phyloP scores from a whole-genome alignment of 768 basidiomycete genomes.

The Trametes sanguinea region DNA sequence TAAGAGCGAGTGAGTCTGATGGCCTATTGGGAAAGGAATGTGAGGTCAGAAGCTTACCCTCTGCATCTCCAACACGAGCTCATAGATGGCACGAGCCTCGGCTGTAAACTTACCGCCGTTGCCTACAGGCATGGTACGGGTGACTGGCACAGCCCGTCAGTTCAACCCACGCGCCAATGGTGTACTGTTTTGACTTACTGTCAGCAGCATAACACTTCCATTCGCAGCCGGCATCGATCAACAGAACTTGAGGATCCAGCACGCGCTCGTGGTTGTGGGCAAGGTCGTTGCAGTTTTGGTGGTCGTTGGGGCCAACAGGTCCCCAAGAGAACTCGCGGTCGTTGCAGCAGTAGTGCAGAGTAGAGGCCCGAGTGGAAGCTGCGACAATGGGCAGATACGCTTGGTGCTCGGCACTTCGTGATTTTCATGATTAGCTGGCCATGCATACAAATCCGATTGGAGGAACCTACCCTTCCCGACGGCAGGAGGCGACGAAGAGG shows the following conservation, averaged over 20 bases:
- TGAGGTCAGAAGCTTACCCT: conserved; percentile 43
- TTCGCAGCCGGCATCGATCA: conserved; percentile 96
- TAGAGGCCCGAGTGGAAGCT: conserved; percentile 81
- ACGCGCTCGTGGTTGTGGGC: conserved; percentile 43
- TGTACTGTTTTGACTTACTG: conserved; percentile 40
- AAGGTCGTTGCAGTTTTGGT: conserved; percentile 52
- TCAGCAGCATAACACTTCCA: conserved; percentile 71
- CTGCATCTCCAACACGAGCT: conserved; percentile 91
- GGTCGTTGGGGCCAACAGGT: conserved; percentile 59
- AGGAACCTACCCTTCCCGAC: conserved; percentile 74
- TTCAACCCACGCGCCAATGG: conserved; percentile 3
- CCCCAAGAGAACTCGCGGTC: conserved; percentile 87
- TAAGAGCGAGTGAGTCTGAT: conserved; percentile 30
- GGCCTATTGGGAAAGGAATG: neutral
- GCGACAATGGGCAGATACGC: conserved; percentile 95
- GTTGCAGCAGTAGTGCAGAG: conserved; percentile 94
- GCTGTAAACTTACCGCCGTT: conserved; percentile 88
- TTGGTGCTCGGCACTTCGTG: conserved; percentile 73
- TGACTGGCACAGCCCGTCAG: conserved; percentile 31
- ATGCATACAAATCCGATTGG: neutral
- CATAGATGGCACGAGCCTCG: conserved; percentile 81
- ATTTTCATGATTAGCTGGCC: neutral
- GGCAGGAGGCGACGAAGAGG: conserved; percentile 86
- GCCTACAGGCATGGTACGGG: conserved; percentile 89
- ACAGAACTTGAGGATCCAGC: conserved; percentile 68